These are phyloP conservation scores for Cryptococcus sp. DNA, from an alignment of 1,284 basidiomycete genomes.

Conservation along the genomic window DNA sequence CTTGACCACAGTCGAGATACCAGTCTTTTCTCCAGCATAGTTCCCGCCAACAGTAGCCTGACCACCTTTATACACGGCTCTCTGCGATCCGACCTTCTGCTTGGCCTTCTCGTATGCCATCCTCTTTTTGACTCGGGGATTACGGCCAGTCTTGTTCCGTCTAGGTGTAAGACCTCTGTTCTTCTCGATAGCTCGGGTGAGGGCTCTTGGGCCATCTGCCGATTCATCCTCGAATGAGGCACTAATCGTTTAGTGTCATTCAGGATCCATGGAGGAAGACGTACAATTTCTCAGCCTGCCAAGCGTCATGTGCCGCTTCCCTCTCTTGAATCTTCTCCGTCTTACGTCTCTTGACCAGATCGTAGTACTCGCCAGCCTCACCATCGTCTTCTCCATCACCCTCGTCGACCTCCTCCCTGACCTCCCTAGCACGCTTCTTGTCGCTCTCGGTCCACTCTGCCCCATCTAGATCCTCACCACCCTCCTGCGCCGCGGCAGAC, in stretches of 20 bases:
- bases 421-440: conserved; percentile 50
- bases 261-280: conserved; percentile 15
- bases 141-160: conserved; percentile 77
- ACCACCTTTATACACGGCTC: conserved; percentile 83
- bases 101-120: conserved; percentile 88
- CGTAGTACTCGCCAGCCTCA: conserved; percentile 71
- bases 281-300: conserved; percentile 61
- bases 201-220: conserved; percentile 67
- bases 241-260: conserved; percentile 41
- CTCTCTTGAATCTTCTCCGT: conserved; percentile 71
- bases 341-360: conserved; percentile 70
- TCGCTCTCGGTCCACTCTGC: conserved; percentile 37
- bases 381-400: conserved; percentile 48
- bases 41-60: conserved; percentile 51
- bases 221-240: conserved; percentile 54
- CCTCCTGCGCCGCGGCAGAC: conserved; percentile 27
- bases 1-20: conserved; percentile 84
- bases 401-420: conserved; percentile 50
- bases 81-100: conserved; percentile 80
- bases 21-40: conserved; percentile 58
- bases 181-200: conserved; percentile 82
- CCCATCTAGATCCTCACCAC: conserved; percentile 43
- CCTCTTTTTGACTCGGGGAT: conserved; percentile 93
- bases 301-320: conserved; percentile 72
- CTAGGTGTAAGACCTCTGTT: conserved; percentile 89